These are phyloP conservation scores for Cystoderma amianthinum DNA, from an alignment of 768 basidiomycete species.

Conservation along the genomic window DNA sequence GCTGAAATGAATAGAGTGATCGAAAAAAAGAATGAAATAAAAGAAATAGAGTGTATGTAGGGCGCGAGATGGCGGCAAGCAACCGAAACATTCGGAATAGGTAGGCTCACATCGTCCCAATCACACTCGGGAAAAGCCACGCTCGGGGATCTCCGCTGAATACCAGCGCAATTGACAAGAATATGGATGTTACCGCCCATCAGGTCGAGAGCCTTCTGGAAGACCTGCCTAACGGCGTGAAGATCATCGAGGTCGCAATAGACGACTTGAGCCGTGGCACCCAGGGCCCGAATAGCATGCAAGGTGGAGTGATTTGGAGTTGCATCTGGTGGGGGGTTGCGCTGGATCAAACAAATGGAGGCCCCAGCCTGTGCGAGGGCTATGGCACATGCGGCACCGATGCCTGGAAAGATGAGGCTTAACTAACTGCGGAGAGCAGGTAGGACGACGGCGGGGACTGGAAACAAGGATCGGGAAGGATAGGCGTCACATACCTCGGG, in stretches of 20 bases:
- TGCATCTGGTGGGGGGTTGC: slow-evolving; percentile 15
- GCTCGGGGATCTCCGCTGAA: slow-evolving; percentile 51
- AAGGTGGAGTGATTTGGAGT: slow-evolving; percentile 20
- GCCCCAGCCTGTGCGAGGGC: slow-evolving; percentile 45
- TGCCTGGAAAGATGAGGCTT: no score
- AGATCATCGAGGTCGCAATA: slow-evolving; percentile 35
- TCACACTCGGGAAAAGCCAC: slow-evolving; percentile 57
- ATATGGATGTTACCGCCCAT: slow-evolving; percentile 43
- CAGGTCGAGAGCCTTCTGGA: slow-evolving; percentile 30
- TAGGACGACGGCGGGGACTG: no score
- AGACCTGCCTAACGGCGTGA: slow-evolving; percentile 30
- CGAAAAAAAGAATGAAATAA: neutral
- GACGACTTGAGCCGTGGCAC: slow-evolving; percentile 23
- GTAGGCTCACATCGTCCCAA: slow-evolving; percentile 56
- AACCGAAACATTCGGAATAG: neutral
- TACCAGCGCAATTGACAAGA: slow-evolving; percentile 68
- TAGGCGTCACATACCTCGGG: slow-evolving; percentile 59
- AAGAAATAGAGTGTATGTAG: neutral
- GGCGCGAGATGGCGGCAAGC: slow-evolving; percentile 2
- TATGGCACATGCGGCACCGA: slow-evolving; percentile 43
- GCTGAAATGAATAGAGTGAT: neutral
- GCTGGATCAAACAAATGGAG: slow-evolving; percentile 36
- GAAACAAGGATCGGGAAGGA: slow-evolving; percentile 1
- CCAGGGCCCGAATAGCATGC: slow-evolving; percentile 23
- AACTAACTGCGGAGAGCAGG: neutral